Conservation (phyloP, 352 stramenopile genomes). For the Phytophthora tentaculata region DNA sequence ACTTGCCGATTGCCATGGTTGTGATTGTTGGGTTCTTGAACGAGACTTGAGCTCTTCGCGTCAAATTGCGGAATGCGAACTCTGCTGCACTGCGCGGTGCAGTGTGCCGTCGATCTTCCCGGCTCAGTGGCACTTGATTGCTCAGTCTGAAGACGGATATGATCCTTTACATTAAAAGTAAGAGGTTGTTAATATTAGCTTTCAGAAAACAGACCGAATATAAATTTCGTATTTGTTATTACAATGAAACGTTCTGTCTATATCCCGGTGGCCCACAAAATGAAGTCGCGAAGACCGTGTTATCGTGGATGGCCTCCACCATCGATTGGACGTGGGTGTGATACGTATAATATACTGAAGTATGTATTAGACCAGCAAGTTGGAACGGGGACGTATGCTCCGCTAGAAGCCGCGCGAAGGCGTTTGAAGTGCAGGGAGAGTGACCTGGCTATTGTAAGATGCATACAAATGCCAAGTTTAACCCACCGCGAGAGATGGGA, state of each 20-base stretch:
- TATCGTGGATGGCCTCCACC: no score
- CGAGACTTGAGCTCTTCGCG: slow-evolving; percentile 23
- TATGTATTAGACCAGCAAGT: no score
- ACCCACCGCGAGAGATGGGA: slow-evolving; percentile 14
- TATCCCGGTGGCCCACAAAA: no score
- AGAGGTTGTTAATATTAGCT: background rate
- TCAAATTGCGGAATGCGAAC: slow-evolving; percentile 35
- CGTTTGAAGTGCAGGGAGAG: slow-evolving; percentile 9
- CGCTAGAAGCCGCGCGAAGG: slow-evolving; percentile 1
- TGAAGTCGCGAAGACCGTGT: no score
- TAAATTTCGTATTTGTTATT: background rate
- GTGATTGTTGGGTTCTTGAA: background rate
- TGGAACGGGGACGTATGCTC: slow-evolving; percentile 7
- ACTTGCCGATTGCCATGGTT: slow-evolving; percentile 36
- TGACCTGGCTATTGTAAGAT: slow-evolving; percentile 1
- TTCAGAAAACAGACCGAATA: background rate
- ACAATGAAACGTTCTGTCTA: no score
- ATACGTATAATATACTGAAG: background rate
- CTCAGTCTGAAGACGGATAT: slow-evolving; percentile 9
- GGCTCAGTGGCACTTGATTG: slow-evolving; percentile 30
- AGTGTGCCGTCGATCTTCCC: slow-evolving; percentile 23
- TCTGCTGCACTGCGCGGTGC: slow-evolving; percentile 15
- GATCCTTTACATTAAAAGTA: background rate
- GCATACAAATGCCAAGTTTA: background rate
- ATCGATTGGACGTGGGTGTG: background rate